Conservation (phyloP, 139 green algal species). For the Coelastrella sp. region DNA sequence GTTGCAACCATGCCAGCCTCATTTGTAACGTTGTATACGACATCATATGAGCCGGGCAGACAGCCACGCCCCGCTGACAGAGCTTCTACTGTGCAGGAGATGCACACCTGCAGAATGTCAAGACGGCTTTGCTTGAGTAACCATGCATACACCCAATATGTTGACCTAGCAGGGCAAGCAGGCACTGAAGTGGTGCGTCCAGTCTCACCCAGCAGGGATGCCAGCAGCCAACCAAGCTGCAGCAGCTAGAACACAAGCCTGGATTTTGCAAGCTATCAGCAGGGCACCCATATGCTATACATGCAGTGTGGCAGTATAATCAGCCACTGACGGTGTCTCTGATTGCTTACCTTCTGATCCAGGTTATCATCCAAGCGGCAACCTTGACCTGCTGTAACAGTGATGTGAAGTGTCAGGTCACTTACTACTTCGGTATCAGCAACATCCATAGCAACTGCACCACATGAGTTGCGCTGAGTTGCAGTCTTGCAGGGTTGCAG, state of each 20-base stretch:
- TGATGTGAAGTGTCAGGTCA: background rate
- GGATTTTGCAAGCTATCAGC: no score
- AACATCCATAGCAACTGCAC: background rate
- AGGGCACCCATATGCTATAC: no score
- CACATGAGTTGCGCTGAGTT: background rate
- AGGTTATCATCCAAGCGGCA: background rate
- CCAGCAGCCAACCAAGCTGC: no score
- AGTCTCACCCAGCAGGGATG: no score
- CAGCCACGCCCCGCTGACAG: background rate
- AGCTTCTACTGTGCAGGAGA: background rate
- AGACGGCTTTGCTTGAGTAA: no score
- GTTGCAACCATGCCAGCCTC: background rate
- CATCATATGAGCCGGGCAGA: background rate
- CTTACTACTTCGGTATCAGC: background rate
- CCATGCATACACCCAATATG: no score
- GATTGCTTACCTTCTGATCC: background rate
- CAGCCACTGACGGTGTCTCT: no score
- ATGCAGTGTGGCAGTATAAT: no score
- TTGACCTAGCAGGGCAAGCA: background rate
- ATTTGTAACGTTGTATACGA: background rate
- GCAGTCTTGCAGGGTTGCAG: background rate
- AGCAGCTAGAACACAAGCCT: no score
- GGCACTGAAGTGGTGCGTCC: no score
- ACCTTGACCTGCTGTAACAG: background rate
- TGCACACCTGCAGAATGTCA: background rate